A percentile compares a stretch with the other conserved stretches of the same genome.
Evolutionary conservation across 2,329 filamentous ascomycete genomes (phyloP).

Genomic region (Cadophora gregata): DNA sequence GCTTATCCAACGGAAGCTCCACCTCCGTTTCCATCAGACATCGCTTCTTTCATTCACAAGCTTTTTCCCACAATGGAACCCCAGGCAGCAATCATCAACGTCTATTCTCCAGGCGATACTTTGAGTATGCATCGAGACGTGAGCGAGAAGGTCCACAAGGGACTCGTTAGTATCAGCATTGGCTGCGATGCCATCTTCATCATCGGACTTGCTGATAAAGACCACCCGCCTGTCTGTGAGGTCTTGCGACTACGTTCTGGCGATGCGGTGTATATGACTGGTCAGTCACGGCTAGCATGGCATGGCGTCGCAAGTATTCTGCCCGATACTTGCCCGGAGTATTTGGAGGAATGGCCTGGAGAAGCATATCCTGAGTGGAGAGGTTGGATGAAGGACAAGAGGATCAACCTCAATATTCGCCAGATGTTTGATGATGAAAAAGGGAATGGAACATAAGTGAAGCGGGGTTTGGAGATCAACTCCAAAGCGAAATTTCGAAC

Average conservation of each 20-base stretch:
- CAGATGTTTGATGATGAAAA: conserved; percentile 67
- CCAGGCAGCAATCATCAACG: conserved; percentile 91
- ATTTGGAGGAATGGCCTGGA: conserved; percentile 76
- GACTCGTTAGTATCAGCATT: conserved; percentile 83
- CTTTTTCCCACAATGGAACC: conserved; percentile 80
- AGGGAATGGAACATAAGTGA: not conserved
- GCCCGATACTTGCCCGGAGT: conserved; percentile 76
- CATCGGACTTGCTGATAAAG: conserved; percentile 62
- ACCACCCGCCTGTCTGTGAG: conserved; percentile 48
- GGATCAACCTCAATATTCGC: conserved; percentile 90
- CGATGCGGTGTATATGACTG: conserved; percentile 89
- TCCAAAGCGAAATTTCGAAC: too few species aligned
- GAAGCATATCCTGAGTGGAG: conserved; percentile 64
- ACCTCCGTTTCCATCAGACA: conserved; percentile 76
- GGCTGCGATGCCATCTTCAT: conserved; percentile 93
- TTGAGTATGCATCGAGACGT: conserved; percentile 94
- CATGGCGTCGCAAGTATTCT: conserved; percentile 92
- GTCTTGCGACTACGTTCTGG: conserved; percentile 78
- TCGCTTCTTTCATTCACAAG: conserved; percentile 68
- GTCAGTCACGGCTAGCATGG: conserved; percentile 85
- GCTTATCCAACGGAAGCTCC: conserved; percentile 73
- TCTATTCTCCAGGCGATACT: conserved; percentile 89
- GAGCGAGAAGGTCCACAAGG: conserved; percentile 79
- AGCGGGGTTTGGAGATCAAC: not conserved
- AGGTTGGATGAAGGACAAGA: conserved; percentile 87